Base-by-base conservation (phyloP, 2,329 filamentous ascomycete genomes). In the Microsporum canis region DNA sequence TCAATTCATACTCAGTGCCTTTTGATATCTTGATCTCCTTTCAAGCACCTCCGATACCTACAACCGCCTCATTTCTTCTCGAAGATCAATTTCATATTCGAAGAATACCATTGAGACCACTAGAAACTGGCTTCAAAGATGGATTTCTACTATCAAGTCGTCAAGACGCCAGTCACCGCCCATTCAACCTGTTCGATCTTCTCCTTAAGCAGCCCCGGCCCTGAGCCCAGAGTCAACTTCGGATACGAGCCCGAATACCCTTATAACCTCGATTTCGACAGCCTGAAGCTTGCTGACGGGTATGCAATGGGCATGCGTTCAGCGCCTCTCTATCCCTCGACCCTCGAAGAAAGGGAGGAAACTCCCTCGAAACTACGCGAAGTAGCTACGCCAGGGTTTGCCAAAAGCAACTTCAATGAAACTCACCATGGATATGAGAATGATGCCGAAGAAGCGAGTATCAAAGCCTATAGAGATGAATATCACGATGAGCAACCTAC, bases 181-280 rank as follows among this genome's bases (percentile, higher is more conserved):
- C 60, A 34, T 23, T 60, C 61, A 4, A 59, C 59, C 55, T 63
- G 61, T 59, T 60, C 59, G 10, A 60, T 63, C 55, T 63, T 65
- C 47, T 36, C 27, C 38, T 27, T 27, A 14, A 36, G 29, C 57
- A 29, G 33, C 27, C 39, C 36, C n/a, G 14, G 38, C 39, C 7
- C 10, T 39, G 12, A 57, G 33, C 17, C 34, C 38, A 33, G 4
- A 39, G 57, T 33, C 31, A n/a, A 33, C 27, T 49, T 59, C 57
- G 57, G 41, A 27, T 60, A 34, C 31, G n/a, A 51, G n/a, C 43
- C 31, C 10, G n/a, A 38, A 12, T 27, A 51, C 43, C 39, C 43
- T 34, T 49, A 36, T 33, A 36, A 17, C 5, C 43, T 51, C 17
- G 33, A 60, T 14, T 39, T 29, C 6, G 12, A 27, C 36, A 12